Evolutionary conservation across 2,329 filamentous ascomycete genomes (phyloP).

Genomic region (Cytospora piceae): DNA sequence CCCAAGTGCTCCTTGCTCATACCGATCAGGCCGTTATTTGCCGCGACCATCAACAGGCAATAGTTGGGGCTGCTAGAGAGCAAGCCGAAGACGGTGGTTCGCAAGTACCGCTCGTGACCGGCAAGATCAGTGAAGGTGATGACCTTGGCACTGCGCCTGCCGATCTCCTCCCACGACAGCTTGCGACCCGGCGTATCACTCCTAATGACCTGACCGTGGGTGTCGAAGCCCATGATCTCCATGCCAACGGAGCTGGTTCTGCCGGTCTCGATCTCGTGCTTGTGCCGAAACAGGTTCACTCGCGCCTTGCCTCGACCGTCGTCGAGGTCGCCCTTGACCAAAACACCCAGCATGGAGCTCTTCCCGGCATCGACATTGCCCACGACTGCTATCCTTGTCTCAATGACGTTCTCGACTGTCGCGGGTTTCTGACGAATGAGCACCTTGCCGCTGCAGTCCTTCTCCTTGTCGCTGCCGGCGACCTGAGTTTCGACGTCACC

Average conservation of each 20-base stretch:
- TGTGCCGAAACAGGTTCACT: conserved; percentile 95
- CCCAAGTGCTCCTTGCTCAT: conserved; percentile 99
- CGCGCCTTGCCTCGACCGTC: conserved; percentile 92
- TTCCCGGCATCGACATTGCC: conserved; percentile 98
- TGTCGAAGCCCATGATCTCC: conserved; percentile 99
- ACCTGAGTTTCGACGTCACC: conserved; percentile 73
- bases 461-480: conserved; percentile 64
- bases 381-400: conserved; percentile 94
- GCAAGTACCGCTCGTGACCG: conserved; percentile 91
- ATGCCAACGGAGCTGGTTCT: conserved; percentile 95
- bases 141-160: conserved; percentile 91
- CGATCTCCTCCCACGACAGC: conserved; percentile 97
- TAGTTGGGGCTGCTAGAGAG: conserved; percentile 96
- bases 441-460: conserved; percentile 81
- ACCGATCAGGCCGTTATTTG: conserved; percentile 94
- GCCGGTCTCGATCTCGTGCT: conserved; percentile 95
- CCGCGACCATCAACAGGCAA: conserved; percentile 96
- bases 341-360: conserved; percentile 90
- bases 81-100: conserved; percentile 95
- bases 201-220: conserved; percentile 77
- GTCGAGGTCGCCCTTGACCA: conserved; percentile 94
- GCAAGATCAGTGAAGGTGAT: conserved; percentile 96
- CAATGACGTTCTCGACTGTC: conserved; percentile 84
- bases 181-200: conserved; percentile 81
- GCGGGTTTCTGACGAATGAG: conserved; percentile 76